Base-by-base conservation (phyloP, 768 basidiomycete species). In the Leccinellum rugosiceps region DNA sequence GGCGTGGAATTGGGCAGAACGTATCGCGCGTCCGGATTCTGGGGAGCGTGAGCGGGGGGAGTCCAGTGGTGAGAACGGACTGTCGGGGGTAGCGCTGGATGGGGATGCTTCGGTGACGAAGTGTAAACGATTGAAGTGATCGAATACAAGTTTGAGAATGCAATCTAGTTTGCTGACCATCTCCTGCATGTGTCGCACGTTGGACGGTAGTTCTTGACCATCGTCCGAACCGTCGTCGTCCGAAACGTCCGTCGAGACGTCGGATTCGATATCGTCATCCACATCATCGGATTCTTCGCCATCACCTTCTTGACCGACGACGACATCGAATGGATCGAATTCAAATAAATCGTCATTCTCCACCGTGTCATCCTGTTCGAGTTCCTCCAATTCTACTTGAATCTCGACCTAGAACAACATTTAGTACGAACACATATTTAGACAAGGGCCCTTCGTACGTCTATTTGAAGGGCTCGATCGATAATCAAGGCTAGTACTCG, bases 381-480 rank as follows among this genome's bases (percentile, higher is more conserved):
- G 76, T 62, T 97, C 93, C 68, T 98, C 95, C 4, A 94, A 68
- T 65, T 95, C 94, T n/a, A 93, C 89, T 68, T 97, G 95, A 31
- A 99, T 94, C 74, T 99, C 96, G 26, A 97, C 92, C 93, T 95
- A 60, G 2, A 49, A 34, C 4, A 13, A 26, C 9, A 43, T 5
- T 55, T n/a, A 61, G 58, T 19, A 41, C 19, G 15, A 52, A 13
- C 4, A 52, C 26, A 19, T 52, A 15, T 31, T 46, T 2, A 52
- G 6, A 19, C 1, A 10, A 25, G 59, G 11, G 50, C 4, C 2
- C 25, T 11, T 79, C 92, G 56, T 66, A 95, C 96, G 72, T 99
- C 97, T 57, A 99, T 94, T 72, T 95, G 88, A 31, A 98, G 87
- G 28, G 94, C 90, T n/a, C 94, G 86, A 71, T 97, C 94, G 23